Percentiles rank a stretch among this genome's conserved stretches.
These are phyloP conservation scores for Lachancea lanzarotensis DNA, from an alignment of 805 yeast species.

Conservation along the genomic window DNA sequence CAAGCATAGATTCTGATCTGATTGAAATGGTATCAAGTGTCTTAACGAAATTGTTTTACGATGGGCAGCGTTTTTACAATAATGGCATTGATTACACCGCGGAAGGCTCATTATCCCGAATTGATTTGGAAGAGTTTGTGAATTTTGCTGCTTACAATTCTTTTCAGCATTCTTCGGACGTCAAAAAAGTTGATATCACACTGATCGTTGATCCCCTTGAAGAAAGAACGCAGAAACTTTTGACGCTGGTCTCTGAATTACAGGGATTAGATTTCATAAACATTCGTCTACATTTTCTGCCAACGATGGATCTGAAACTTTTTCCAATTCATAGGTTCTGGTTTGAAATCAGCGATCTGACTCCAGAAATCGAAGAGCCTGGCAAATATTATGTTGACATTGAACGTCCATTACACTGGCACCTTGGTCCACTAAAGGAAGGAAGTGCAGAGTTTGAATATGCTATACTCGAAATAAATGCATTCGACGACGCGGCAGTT, in stretches of 20 bases:
- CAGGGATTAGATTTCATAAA: constrained; percentile 44
- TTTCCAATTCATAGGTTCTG: constrained; percentile 55
- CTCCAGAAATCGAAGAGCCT: constrained; percentile 32
- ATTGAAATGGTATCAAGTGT: constrained; percentile 41
- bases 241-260: constrained; percentile 43
- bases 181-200: constrained; percentile 46
- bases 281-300: constrained; percentile 51
- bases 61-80: constrained; percentile 18
- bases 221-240: constrained; percentile 58
- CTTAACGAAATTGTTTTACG: constrained; percentile 40
- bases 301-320: constrained; percentile 39
- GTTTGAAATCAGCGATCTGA: constrained; percentile 30
- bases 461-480: constrained; percentile 61
- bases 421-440: constrained; percentile 40
- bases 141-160: constrained; percentile 15
- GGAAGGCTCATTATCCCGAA: constrained; percentile 40
- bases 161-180: constrained; percentile 19
- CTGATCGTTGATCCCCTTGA: constrained; percentile 66
- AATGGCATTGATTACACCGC: constrained; percentile 38
- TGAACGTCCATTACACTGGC: constrained; percentile 16
- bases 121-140: constrained; percentile 35
- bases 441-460: constrained; percentile 34
- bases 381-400: constrained; percentile 23
- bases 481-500: constrained; percentile 36
- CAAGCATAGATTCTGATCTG: constrained; percentile 35